Base-by-base conservation (phyloP, 306 rosid genomes). In the Dryas octopetala region DNA sequence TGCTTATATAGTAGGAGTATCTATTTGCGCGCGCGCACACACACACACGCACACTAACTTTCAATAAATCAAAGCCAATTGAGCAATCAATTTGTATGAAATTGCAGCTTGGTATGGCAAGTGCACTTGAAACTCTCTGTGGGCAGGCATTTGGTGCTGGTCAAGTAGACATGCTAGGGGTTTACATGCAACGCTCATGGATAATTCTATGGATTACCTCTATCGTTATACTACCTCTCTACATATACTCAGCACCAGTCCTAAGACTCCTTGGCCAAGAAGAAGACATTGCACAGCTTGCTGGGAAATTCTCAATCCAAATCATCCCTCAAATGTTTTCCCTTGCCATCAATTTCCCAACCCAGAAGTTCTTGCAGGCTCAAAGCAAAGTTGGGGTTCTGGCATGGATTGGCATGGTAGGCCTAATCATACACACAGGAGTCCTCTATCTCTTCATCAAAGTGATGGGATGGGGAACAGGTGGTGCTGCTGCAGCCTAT, bases 141-240 rank as follows among this genome's bases (percentile, higher is more conserved):
- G 99, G 99, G 38, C 99, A 96, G 72, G 98, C 99, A 59, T 96
- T 79, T 82, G 99, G 99, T 1, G 98, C 98, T 0, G 97, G 99
- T 48, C 97, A 96, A 84, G 89, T 92, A 59, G 96, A 85, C 11
- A 96, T 96, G 99, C 92, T 92, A 3, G 99, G 98, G 1, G 81
- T 92, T 7, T 96, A 96, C 80, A 82, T 92, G 98, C 99, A 96
- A 75, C 86, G 99, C 1, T 92, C 97, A 7, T 92, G 97, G 90
- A 70, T 96, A 80, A 92, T 96, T 68, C 76, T 92, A 13, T 52
- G 68, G 0, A 81, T 74, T 7, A 70, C 96, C 54, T 96, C 98
- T 70, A 14, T 92, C 44, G 32, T 69, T 12, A 79, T 96, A n/a
- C 32, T 84, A 9, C 99, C 99, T 2, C 86, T 96, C 5, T 96